Evolutionary conservation across 805 yeast genomes (phyloP), one percentile per base, ranked within the genome.

Genomic region (Candida andamanensis): DNA sequence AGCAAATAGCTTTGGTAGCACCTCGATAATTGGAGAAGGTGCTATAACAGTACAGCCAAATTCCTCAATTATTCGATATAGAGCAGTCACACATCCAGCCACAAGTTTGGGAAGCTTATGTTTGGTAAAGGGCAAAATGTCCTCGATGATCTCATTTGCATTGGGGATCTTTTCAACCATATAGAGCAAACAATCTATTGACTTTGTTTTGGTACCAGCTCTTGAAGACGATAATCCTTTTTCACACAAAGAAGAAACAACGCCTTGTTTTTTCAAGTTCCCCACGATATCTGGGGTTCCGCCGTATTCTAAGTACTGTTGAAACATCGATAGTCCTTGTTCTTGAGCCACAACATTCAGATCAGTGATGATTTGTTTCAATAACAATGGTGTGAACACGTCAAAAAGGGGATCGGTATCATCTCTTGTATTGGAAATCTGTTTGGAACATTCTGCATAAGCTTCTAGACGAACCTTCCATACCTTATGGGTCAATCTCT

Each of bases 281-380:
- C 54, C 26, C 29, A 70, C 60, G 4, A 52, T 68, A 2, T 50
- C 45, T 1, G 72, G 35, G 2, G 54, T 49, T 0, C 79, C 80
- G 2, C 84, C 83, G 47, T 55, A 71, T 45, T 74, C 72, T 26
- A 83, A 57, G 46, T 74, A 72, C 4, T 74, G 66, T 10, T 58
- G 57, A 5, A 85, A 53, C 6, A 83, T 69, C 3, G 60, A 52
- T 14, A 86, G 61, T 4, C 85, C 97, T 2, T 80, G 63, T 49
- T 92, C 97, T 42, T 87, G 95, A 0, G 97, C 95, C 12, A 82
- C 92, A 13, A 87, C 96, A 51, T 92, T 92, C 19, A 80, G 54
- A 52, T 92, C 98, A 3, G 74, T 66, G 6, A 83, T 78, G 24
- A 80, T 69, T 42, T 67, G 65, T 43, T 73, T 77, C 46, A 79